Percentiles rank a stretch among this genome's conserved stretches.
Conservation (phyloP, 2,329 filamentous ascomycete species). For the Teratosphaeria destructans region DNA sequence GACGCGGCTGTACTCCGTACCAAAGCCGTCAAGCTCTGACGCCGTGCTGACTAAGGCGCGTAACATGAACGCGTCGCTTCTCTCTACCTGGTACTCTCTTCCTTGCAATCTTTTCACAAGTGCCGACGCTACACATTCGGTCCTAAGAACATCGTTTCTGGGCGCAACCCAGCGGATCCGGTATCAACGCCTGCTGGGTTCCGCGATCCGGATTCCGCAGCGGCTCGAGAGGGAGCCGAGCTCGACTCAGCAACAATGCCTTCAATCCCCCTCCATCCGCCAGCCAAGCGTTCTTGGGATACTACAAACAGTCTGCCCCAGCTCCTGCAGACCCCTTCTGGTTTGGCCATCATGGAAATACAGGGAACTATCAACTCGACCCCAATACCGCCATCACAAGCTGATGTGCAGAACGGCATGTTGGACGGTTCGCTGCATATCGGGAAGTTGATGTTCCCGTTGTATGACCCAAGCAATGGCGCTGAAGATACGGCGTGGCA, state of each 20-base stretch:
- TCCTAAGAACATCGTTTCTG: background rate
- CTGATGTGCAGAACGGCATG: background rate
- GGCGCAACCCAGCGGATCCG: background rate
- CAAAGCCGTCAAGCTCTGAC: background rate
- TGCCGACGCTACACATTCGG: background rate
- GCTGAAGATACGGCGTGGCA: conserved; percentile 59
- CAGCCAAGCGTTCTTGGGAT: background rate
- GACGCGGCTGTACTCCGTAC: background rate
- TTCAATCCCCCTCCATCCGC: conserved; percentile 7
- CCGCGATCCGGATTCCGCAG: background rate
- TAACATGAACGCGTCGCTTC: background rate
- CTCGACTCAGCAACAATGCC: conserved; percentile 4
- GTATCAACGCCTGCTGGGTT: background rate
- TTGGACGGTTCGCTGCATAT: conserved; percentile 41
- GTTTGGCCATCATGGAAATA: conserved; percentile 81
- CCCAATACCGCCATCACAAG: conserved; percentile 18
- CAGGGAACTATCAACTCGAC: conserved; percentile 84
- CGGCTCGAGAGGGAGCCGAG: background rate
- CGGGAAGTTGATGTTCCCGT: conserved; percentile 70
- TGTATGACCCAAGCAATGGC: conserved; percentile 45
- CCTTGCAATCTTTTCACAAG: background rate
- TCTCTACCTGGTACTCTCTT: background rate
- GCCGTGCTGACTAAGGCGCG: background rate
- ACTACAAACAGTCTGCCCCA: conserved; percentile 56
- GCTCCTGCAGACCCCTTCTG: conserved; percentile 80